Evolutionary conservation across 768 basidiomycete genomes (phyloP), one percentile per base, ranked within the genome.

Genomic region (Termitomyces sp.): DNA sequence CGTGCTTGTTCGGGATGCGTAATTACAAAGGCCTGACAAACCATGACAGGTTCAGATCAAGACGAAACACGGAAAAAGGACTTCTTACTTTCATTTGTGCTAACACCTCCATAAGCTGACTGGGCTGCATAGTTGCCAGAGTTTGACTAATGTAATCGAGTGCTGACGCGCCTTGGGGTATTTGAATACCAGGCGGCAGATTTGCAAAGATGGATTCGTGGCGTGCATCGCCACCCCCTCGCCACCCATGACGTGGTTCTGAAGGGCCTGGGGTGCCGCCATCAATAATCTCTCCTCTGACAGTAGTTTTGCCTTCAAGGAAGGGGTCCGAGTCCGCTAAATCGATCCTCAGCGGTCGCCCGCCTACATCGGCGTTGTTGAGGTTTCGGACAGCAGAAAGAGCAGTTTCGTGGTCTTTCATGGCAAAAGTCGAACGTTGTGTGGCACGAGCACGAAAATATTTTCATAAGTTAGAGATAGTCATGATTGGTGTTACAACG

Each of bases 71-170:
- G 57, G 58, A 44, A 67, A 66, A 53, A 58, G 18, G 63, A 56
- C 52, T 55, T 75, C 96, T 69, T 72, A 96, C 97, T 89, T 98
- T 98, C 91, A 96, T 96, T 74, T 97, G 94, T n/a, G 91, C 91
- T 66, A 99, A 78, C 9, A 98, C 90, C 75, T 99, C 96, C 76
- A 96, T 86, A 64, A 96, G 78, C 70, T 96, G 92, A 42, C 79
- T 81, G 0, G 94, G 92, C 57, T 86, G 84, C 80, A 96, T 91
- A 33, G 79, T 86, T 45, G 91, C 96, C 49, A 99, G 81, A 3
- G 89, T 90, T 70, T 90, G 85, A 70, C 86, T 93, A 71, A 98
- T 98, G 58, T 82, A 81, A 71, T 98, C 96, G 60, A 92, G 79
- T 8, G 90, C 77, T 18, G 84, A 87, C 44, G 83, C 78, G 20